A percentile compares a stretch with the other conserved stretches of the same genome.
phyloP scores from a whole-genome alignment of 495 filamentous ascomycete species.

The Hypoxylon rickii region DNA sequence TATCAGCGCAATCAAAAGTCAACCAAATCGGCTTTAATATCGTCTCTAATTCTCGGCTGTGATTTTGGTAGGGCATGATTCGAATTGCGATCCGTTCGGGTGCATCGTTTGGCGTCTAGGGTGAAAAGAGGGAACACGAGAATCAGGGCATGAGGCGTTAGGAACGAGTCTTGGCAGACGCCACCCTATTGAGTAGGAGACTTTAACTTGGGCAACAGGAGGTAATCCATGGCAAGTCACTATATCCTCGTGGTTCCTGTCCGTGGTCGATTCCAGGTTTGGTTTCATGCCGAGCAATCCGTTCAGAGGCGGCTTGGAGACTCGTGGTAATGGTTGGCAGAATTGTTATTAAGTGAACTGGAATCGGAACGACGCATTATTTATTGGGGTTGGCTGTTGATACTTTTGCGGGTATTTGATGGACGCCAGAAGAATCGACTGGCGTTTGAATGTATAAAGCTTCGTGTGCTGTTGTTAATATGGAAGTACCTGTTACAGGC shows the following conservation, averaged over 20 bases:
- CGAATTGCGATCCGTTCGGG: neutral
- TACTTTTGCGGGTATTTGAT: too few species aligned
- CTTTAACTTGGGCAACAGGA: neutral
- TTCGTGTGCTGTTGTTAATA: too few species aligned
- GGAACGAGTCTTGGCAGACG: neutral
- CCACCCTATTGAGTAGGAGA: neutral
- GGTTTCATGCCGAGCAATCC: neutral
- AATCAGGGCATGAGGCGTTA: neutral
- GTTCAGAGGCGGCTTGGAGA: neutral
- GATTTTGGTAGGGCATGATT: neutral
- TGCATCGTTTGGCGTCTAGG: neutral
- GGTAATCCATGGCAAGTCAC: neutral
- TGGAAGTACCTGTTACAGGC: too few species aligned
- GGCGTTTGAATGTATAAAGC: too few species aligned
- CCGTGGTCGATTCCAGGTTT: neutral
- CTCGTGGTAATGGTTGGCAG: neutral
- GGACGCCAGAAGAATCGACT: too few species aligned
- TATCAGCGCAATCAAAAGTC: neutral
- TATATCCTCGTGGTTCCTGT: neutral
- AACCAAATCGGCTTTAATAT: neutral
- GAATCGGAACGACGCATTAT: too few species aligned
- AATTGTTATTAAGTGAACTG: neutral
- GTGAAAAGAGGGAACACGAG: neutral
- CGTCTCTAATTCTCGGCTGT: neutral
- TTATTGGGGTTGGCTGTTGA: too few species aligned